Conservation (phyloP, 1,284 basidiomycete genomes). For the Ceratobasidium sp. region DNA sequence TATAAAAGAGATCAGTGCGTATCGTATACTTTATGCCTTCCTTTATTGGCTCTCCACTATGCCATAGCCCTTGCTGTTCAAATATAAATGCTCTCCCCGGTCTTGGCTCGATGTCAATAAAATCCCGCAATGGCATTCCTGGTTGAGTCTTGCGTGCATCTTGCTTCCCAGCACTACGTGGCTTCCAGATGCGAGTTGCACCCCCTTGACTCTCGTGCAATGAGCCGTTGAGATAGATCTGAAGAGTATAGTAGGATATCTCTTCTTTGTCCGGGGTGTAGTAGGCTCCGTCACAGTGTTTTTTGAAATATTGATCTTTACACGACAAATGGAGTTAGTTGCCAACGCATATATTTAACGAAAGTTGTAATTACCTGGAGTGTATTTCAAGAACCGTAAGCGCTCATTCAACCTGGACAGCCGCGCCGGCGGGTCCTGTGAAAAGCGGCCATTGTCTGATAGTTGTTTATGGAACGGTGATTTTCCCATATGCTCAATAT, state of each 20-base stretch:
- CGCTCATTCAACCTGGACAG: constrained; percentile 36
- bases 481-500: constrained; percentile 37
- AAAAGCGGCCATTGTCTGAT: not conserved
- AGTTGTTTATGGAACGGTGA: constrained; percentile 11
- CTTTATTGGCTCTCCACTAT: constrained; percentile 44
- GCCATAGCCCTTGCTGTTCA: constrained; percentile 41
- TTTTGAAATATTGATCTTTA: constrained; percentile 43
- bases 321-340: no score
- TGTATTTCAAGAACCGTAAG: constrained; percentile 43
- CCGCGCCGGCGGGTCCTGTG: constrained; percentile 11
- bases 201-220: constrained; percentile 32
- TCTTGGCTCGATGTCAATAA: constrained; percentile 43
- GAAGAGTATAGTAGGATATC: constrained; percentile 45
- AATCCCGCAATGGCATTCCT: constrained; percentile 14
- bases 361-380: constrained; percentile 18
- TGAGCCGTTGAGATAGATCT: constrained; percentile 45
- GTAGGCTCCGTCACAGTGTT: constrained; percentile 43
- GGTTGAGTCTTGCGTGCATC: constrained; percentile 30
- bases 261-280: constrained; percentile 30
- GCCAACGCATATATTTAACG: no score
- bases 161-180: not conserved
- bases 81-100: constrained; percentile 43
- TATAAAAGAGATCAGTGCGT: constrained; percentile 45
- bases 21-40: constrained; percentile 43
- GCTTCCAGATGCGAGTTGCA: constrained; percentile 43